Conservation (phyloP, 495 filamentous ascomycete species). For the Saxophila tyrrhenica region DNA sequence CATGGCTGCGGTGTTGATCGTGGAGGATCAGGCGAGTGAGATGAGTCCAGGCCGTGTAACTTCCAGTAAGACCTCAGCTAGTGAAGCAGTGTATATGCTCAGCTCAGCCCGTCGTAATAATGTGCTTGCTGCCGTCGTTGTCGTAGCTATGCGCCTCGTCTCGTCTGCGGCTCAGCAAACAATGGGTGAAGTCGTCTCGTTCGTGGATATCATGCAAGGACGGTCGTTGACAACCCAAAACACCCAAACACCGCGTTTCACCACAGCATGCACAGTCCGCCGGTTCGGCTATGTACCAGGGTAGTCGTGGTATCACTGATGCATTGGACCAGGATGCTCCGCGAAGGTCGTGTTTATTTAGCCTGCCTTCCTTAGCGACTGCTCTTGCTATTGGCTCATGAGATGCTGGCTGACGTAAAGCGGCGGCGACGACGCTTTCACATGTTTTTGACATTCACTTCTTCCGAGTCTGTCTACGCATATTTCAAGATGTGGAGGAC, state of each 20-base stretch:
- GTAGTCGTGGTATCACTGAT: neutral
- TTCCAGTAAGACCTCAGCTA: neutral
- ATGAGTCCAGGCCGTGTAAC: too few species aligned
- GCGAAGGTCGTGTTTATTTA: too few species aligned
- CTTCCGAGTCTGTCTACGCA: neutral
- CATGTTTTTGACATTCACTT: neutral
- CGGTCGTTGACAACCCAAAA: neutral
- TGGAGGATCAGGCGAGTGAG: neutral
- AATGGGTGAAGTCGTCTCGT: neutral
- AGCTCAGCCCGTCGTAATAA: too few species aligned
- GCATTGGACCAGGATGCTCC: neutral
- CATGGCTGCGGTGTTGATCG: conserved; percentile 8
- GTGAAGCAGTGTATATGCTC: too few species aligned
- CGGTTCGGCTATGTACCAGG: neutral
- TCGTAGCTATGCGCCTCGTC: neutral
- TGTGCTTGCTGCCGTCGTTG: neutral
- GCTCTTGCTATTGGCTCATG: neutral
- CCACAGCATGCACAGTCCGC: neutral
- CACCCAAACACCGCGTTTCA: neutral
- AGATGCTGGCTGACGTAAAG: neutral
- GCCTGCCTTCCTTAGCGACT: neutral
- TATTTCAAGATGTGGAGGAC: neutral
- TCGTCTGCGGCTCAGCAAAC: neutral
- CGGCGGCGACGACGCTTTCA: neutral
- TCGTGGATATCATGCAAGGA: neutral